phyloP scores from a whole-genome alignment of 441 rosid genomes.

The Syzygium syzygioides region DNA sequence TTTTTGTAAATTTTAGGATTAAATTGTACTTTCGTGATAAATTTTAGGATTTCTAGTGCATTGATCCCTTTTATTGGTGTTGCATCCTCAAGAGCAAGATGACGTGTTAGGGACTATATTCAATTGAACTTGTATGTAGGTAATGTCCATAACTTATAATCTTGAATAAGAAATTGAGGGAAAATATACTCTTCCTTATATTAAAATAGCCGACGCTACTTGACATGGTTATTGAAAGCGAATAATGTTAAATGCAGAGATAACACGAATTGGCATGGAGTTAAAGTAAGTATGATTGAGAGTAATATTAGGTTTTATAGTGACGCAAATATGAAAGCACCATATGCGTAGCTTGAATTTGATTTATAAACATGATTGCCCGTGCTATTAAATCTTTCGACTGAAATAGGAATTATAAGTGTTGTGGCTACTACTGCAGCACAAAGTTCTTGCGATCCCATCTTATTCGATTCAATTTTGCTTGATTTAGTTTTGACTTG shows the following conservation, averaged over 20 bases:
- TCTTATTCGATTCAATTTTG: neutral
- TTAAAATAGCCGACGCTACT: neutral
- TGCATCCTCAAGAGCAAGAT: neutral
- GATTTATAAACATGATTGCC: neutral
- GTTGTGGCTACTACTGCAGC: neutral
- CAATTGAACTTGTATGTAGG: neutral
- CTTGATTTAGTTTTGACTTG: neutral
- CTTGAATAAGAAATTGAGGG: neutral
- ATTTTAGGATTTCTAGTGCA: too few species aligned
- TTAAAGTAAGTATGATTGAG: neutral
- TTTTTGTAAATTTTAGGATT: too few species aligned
- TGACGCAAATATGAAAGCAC: neutral
- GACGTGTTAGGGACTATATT: neutral
- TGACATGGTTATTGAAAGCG: fast-evolving
- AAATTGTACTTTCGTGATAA: too few species aligned
- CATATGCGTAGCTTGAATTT: neutral
- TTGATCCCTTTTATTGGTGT: neutral
- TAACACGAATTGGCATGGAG: neutral
- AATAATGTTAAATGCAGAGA: neutral
- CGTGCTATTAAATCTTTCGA: neutral
- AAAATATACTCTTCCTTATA: fast-evolving
- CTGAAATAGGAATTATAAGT: neutral
- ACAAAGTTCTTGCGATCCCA: neutral
- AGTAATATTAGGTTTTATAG: neutral
- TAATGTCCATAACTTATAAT: neutral